Percentiles rank a stretch among this genome's conserved stretches.
phyloP scores from a whole-genome alignment of 164 flowering plant genomes.

The Piper betle region DNA sequence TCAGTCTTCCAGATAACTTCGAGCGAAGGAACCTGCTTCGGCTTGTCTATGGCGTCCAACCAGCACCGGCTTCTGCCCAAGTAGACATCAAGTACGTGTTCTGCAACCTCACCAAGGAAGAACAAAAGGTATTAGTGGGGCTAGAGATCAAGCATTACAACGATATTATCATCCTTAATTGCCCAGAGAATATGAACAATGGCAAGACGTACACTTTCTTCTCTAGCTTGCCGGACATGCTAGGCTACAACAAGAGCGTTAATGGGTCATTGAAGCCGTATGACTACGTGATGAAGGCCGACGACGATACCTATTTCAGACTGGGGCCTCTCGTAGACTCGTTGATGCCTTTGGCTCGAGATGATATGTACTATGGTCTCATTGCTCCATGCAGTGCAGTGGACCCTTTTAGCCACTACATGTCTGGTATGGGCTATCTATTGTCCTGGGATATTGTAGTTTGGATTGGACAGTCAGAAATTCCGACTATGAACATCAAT shows the following conservation, averaged over 20 bases:
- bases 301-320: conserved; percentile 25
- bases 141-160: conserved; percentile 44
- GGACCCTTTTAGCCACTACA: conserved; percentile 70
- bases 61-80: conserved; percentile 20
- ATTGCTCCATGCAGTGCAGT: conserved; percentile 75
- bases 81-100: conserved; percentile 45
- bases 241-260: conserved; percentile 5
- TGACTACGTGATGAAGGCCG: conserved; percentile 60
- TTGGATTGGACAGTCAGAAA: conserved; percentile 48
- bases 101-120: conserved; percentile 52
- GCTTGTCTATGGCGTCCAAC: conserved; percentile 42
- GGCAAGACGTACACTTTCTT: conserved; percentile 80
- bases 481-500: conserved; percentile 35
- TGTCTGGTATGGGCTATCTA: conserved; percentile 86
- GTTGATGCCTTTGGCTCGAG: conserved; percentile 43
- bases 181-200: conserved; percentile 71
- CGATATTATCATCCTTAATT: conserved; percentile 56
- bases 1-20: conserved; percentile 36
- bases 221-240: conserved; percentile 29
- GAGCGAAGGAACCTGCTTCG: conserved; percentile 55
- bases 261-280: conserved; percentile 24
- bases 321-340: conserved; percentile 17
- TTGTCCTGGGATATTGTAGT: conserved; percentile 82
- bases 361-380: conserved; percentile 75
- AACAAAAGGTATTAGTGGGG: conserved; percentile 32